Evolutionary conservation across 257 asterid species (phyloP), one percentile per base, ranked within the genome.

Genomic region (Gentiana straminea): DNA sequence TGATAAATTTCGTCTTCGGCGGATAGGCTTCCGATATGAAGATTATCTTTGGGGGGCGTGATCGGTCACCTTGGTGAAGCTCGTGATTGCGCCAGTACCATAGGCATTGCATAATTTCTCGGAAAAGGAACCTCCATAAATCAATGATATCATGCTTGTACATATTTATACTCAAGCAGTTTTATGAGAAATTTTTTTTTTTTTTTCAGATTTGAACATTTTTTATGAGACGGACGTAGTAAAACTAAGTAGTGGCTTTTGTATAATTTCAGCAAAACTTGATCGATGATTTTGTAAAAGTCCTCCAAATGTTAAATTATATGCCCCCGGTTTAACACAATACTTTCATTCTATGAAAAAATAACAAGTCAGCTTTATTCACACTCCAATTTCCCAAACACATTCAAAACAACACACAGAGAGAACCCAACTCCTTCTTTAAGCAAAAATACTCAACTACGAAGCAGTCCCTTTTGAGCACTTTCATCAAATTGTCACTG

Each of bases 301-400:
- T 24, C 10, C 70, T 69, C 77, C 77, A 73, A 73, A 75, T 82
- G 76, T 82, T 74, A 77, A 41, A 81, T 74, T 77, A 70, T 72
- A 79, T 67, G 73, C 37, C 68, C 78, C 24, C 24, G 77, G 71
- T 73, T 79, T 79, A 70, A 43, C 63, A 63, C 73, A 59, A 58
- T 57, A 44, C 13, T 70, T 69, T 69, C 72, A 61, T 39, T 66
- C 48, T 50, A 59, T 49, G 55, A 15, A 60, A 49, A 66, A 55
- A 63, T 59, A 60, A 67, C 72, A 1, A 64, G 60, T 61, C 62
- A 68, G 65, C 72, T 67, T 80, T 75, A 75, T 77, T 77, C 80
- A 64, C 68, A 64, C 79, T 53, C 24, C 24, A 15, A 51, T 50
- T 39, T 33, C 58, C 39, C 58, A 7, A 33, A 46, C n/a, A 55